A percentile compares a stretch with the other conserved stretches of the same genome.
These are phyloP conservation scores for Fragaria nilgerrensis DNA, from an alignment of 306 rosid species.

Conservation along the genomic window DNA sequence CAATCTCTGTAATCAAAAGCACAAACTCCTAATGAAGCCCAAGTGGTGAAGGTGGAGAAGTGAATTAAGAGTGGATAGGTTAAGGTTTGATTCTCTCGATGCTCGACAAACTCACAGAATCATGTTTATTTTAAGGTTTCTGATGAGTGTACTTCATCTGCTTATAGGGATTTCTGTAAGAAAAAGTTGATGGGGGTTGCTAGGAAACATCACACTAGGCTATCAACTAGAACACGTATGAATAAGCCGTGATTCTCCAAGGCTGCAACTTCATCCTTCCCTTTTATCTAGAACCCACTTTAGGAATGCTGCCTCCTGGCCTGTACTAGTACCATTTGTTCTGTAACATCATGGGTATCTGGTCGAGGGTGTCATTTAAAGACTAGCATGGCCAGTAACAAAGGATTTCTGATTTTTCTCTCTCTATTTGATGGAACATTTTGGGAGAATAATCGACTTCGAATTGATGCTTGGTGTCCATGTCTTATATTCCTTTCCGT, in stretches of 20 bases:
- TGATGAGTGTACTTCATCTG: neutral
- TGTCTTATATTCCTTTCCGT: slow-evolving; percentile 5
- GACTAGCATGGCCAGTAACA: neutral
- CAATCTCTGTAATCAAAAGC: neutral
- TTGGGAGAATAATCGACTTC: slow-evolving; percentile 4
- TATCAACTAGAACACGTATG: neutral
- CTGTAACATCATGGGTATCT: neutral
- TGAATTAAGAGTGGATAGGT: neutral
- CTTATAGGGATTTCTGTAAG: neutral
- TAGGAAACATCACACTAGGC: neutral
- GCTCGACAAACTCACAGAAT: neutral
- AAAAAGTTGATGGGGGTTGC: neutral
- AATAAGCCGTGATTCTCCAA: neutral
- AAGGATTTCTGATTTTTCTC: neutral
- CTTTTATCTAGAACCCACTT: neutral
- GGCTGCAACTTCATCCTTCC: neutral
- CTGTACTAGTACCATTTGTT: neutral
- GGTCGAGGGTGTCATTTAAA: neutral
- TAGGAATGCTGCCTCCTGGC: slow-evolving; percentile 1
- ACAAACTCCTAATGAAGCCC: neutral
- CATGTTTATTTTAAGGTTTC: neutral
- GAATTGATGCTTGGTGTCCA: neutral
- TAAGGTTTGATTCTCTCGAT: neutral
- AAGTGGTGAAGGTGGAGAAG: neutral
- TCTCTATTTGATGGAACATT: neutral